A percentile compares a stretch with the other conserved stretches of the same genome.
Evolutionary conservation across 2,329 filamentous ascomycete genomes (phyloP).

Genomic region (Rutstroemia sp.): DNA sequence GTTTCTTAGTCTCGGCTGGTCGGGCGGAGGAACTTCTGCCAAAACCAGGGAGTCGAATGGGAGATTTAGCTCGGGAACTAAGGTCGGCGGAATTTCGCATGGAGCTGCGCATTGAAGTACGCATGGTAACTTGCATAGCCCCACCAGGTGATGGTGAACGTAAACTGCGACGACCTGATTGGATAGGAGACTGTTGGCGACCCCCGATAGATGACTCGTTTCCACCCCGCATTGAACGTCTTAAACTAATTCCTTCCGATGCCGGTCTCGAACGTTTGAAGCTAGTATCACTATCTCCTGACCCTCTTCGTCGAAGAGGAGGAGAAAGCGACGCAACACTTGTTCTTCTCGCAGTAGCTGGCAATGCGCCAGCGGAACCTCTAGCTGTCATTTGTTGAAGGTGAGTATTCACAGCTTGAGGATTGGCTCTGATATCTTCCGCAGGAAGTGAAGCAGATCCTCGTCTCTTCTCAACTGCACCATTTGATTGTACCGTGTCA

Average conservation of each 20-base stretch:
- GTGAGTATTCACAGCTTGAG: constrained; percentile 18
- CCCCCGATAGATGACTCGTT: constrained; percentile 25
- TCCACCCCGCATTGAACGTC: constrained; percentile 61
- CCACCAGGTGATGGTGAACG: constrained; percentile 63
- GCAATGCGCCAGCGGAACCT: constrained; percentile 15
- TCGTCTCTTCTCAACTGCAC: constrained; percentile 31
- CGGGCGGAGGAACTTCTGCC: constrained; percentile 17
- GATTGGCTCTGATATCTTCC: constrained; percentile 12
- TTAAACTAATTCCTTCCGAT: constrained; percentile 52
- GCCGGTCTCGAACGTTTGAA: constrained; percentile 60
- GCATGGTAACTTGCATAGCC: constrained; percentile 31
- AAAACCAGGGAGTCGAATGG: constrained; percentile 18
- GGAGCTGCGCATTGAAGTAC: constrained; percentile 33
- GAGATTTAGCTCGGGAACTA: constrained; percentile 16
- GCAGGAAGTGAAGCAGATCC: constrained; percentile 26
- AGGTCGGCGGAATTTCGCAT: constrained; percentile 20
- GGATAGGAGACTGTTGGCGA: constrained; percentile 30
- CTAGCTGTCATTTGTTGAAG: constrained; percentile 18
- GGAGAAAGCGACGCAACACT: constrained; percentile 17
- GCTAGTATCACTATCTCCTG: constrained; percentile 70
- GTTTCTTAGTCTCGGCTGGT: constrained; percentile 14
- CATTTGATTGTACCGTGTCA: constrained; percentile 19
- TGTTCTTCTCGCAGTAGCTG: constrained; percentile 8
- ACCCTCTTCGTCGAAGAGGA: constrained; percentile 44
- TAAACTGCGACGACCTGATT: constrained; percentile 59